Percentiles rank a stretch among this genome's conserved stretches.
Conservation (phyloP, 2,329 filamentous ascomycete species). For the Curvularia sp. region DNA sequence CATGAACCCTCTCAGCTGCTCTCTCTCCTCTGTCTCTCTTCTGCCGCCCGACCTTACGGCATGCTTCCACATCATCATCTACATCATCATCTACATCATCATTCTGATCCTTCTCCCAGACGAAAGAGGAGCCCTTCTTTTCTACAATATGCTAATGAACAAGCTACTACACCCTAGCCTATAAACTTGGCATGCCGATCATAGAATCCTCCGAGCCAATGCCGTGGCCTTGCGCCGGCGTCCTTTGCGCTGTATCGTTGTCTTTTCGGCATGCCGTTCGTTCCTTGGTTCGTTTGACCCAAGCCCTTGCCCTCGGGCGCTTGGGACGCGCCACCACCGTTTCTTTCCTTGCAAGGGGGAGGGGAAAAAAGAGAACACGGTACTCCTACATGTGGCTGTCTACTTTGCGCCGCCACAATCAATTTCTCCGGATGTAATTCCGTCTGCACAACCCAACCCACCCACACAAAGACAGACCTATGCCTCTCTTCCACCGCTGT, state of each 20-base stretch:
- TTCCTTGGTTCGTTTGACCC: conserved; percentile 2
- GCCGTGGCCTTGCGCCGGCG: background rate
- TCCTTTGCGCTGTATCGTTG: conserved; percentile 1
- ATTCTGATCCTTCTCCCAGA: background rate
- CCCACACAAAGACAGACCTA: background rate
- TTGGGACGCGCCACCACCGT: background rate
- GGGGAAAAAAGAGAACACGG: background rate
- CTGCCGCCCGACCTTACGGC: background rate
- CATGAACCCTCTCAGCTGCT: background rate
- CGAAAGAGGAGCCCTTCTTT: background rate
- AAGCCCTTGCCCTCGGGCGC: background rate
- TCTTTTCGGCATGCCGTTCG: conserved; percentile 3
- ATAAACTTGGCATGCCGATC: conserved; percentile 2
- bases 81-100: background rate
- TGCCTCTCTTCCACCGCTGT: background rate
- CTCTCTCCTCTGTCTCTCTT: too few relatives aligned
- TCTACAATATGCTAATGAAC: background rate
- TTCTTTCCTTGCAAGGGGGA: background rate
- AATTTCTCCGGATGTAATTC: background rate
- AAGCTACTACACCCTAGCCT: background rate
- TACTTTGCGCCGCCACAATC: background rate
- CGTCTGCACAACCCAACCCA: conserved; percentile 3
- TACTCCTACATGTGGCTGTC: background rate
- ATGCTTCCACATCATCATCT: background rate
- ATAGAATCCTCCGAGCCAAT: conserved; percentile 9